Evolutionary conservation across 371 early-diverging fungal species (phyloP).

Genomic region (Rhizopus stolonifer): DNA sequence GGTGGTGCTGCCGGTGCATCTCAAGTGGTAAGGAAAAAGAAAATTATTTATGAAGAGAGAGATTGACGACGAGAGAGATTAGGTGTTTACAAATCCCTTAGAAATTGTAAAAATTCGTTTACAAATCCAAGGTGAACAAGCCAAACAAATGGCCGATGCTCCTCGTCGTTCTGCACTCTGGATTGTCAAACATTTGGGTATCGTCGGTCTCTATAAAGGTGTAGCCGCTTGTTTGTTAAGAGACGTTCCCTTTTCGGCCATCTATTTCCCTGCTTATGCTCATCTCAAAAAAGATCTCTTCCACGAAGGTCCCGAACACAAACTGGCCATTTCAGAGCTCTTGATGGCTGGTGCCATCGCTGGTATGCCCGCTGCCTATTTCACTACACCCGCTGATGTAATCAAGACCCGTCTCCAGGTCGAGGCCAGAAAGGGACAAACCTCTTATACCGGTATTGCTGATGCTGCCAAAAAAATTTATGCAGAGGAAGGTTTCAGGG

Average conservation of each 20-base stretch:
- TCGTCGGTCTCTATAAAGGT: constrained; percentile 94
- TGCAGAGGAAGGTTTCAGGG: constrained; percentile 88
- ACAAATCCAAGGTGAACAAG: constrained; percentile 83
- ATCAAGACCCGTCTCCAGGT: constrained; percentile 98
- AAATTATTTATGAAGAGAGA: not conserved
- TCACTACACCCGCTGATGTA: constrained; percentile 97
- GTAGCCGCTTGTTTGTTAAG: constrained; percentile 91
- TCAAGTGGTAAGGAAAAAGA: constrained; percentile 63
- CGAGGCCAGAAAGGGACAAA: constrained; percentile 86
- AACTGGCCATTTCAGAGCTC: constrained; percentile 74
- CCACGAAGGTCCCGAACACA: constrained; percentile 76
- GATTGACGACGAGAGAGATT: not conserved
- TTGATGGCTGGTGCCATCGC: constrained; percentile 91
- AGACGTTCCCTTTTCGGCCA: constrained; percentile 96
- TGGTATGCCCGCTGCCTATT: constrained; percentile 97
- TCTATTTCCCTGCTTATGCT: constrained; percentile 97
- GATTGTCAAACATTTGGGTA: constrained; percentile 89
- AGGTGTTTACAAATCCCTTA: constrained; percentile 88
- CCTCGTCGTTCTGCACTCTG: constrained; percentile 78
- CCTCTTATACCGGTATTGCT: constrained; percentile 79
- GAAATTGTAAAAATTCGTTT: constrained; percentile 98
- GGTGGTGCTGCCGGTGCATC: constrained; percentile 91
- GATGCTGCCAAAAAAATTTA: constrained; percentile 89
- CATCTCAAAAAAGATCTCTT: constrained; percentile 88
- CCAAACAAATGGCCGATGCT: constrained; percentile 53